These are phyloP conservation scores for Mycena alexandri DNA, from an alignment of 768 basidiomycete genomes.

Conservation along the genomic window DNA sequence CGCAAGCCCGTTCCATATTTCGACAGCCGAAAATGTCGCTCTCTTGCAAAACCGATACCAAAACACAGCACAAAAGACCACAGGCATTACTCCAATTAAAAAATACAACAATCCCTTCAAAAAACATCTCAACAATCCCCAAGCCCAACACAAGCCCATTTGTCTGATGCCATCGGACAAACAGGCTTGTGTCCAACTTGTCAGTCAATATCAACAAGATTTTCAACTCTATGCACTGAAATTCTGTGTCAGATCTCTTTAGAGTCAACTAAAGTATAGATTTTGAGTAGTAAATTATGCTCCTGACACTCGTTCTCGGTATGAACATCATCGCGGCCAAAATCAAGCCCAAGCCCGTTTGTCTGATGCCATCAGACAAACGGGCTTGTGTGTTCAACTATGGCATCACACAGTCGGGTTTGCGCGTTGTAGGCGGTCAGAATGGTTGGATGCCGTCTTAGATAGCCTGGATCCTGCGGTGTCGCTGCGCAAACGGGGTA, in stretches of 20 bases:
- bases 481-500: no score
- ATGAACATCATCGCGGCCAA: not conserved
- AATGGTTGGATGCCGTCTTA: no score
- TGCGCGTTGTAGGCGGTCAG: no score
- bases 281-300: not conserved
- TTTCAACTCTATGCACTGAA: not conserved
- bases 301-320: not conserved
- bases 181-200: slow-evolving; percentile 9
- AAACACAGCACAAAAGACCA: slow-evolving; percentile 2
- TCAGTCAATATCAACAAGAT: not conserved
- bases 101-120: slow-evolving; percentile 7
- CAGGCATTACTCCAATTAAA: slow-evolving; percentile 15
- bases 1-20: slow-evolving; percentile 18
- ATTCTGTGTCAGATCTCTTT: not conserved
- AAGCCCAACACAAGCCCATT: slow-evolving; percentile 11
- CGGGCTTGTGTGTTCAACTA: no score
- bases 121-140: slow-evolving; percentile 5
- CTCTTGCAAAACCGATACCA: slow-evolving; percentile 16
- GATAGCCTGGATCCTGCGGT: no score
- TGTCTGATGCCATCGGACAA: slow-evolving; percentile 16
- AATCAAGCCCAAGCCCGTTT: no score
- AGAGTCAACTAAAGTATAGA: not conserved
- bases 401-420: no score
- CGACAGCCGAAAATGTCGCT: slow-evolving; percentile 18
- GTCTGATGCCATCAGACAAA: no score